A percentile compares a stretch with the other conserved stretches of the same genome.
phyloP scores from a whole-genome alignment of 2,329 filamentous ascomycete genomes.

The Pyrenophora graminea region DNA sequence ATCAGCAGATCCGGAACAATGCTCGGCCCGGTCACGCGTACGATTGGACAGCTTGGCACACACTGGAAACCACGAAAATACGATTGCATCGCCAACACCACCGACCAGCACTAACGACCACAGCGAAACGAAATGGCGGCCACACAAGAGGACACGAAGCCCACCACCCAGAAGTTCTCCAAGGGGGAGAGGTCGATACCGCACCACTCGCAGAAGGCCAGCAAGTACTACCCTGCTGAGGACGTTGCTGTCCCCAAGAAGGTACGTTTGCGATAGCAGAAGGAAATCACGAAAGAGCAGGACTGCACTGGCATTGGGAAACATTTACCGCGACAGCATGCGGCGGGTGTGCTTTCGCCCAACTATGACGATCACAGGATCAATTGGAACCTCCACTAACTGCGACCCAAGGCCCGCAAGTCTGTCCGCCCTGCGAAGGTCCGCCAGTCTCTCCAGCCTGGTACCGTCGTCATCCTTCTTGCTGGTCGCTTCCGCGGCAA shows the following conservation, averaged over 20 bases:
- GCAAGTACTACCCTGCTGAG: slow-evolving; percentile 98
- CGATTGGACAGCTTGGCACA: slow-evolving; percentile 19
- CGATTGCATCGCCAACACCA: slow-evolving; percentile 17
- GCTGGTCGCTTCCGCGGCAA: slow-evolving; percentile 99
- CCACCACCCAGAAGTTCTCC: slow-evolving; percentile 88
- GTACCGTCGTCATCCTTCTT: slow-evolving; percentile 97
- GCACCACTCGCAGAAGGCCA: slow-evolving; percentile 85
- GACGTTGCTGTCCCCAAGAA: slow-evolving; percentile 88
- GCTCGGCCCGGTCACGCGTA: slow-evolving; percentile 16
- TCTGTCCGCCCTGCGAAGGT: slow-evolving; percentile 83
- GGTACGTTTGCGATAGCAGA: slow-evolving; percentile 66
- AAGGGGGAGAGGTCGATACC: slow-evolving; percentile 93
- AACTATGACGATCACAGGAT: slow-evolving; percentile 1
- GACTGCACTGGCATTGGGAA: slow-evolving; percentile 9
- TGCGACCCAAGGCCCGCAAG: slow-evolving; percentile 79
- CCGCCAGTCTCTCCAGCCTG: slow-evolving; percentile 87
- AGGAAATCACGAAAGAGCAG: slow-evolving; percentile 22
- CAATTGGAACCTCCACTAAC: slow-evolving; percentile 33
- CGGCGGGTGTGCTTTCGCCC: slow-evolving; percentile 7
- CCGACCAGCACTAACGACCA: slow-evolving; percentile 38
- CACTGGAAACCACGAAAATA: slow-evolving; percentile 19
- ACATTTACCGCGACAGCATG: slow-evolving; percentile 6
- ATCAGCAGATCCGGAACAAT: slow-evolving; percentile 7
- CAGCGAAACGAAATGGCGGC: slow-evolving; percentile 70
- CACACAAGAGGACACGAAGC: slow-evolving; percentile 36